phyloP scores from a whole-genome alignment of 768 basidiomycete genomes.

The Psilocybe subaeruginosa region DNA sequence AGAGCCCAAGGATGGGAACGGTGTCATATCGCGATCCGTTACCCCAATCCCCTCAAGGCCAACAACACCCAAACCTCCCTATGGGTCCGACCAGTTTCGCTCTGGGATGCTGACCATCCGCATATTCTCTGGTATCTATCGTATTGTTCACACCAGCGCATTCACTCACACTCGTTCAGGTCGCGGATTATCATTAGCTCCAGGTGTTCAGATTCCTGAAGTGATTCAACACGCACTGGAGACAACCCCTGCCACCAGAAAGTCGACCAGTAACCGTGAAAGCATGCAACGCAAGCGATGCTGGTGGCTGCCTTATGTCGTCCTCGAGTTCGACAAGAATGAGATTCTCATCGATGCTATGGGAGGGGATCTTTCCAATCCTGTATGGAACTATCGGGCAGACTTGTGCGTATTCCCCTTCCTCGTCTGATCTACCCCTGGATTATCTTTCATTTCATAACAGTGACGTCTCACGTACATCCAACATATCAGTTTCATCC shows the following conservation, averaged over 20 bases:
- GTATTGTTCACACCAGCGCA: slow-evolving; percentile 9
- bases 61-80: slow-evolving; percentile 68
- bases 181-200: slow-evolving; percentile 79
- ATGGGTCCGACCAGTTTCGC: slow-evolving; percentile 67
- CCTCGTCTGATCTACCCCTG: slow-evolving; percentile 2
- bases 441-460: slow-evolving; percentile 3
- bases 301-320: slow-evolving; percentile 97
- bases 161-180: slow-evolving; percentile 41
- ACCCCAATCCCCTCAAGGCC: slow-evolving; percentile 82
- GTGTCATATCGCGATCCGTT: slow-evolving; percentile 72
- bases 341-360: slow-evolving; percentile 96
- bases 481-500: slow-evolving; percentile 88
- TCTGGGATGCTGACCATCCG: slow-evolving; percentile 94
- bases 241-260: slow-evolving; percentile 53
- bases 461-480: slow-evolving; percentile 94
- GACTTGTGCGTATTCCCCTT: slow-evolving; percentile 74
- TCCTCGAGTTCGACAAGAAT: slow-evolving; percentile 97
- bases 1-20: slow-evolving; percentile 74
- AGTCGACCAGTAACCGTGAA: slow-evolving; percentile 78
- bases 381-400: slow-evolving; percentile 95
- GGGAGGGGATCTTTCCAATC: slow-evolving; percentile 88
- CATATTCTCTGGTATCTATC: slow-evolving; percentile 82
- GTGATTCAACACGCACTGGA: slow-evolving; percentile 84
- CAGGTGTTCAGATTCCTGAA: slow-evolving; percentile 78
- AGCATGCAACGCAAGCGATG: slow-evolving; percentile 91